Evolutionary conservation across 1,284 basidiomycete genomes (phyloP), one percentile per base, ranked within the genome.

Genomic region (Austroboletus novae-zelandiae): DNA sequence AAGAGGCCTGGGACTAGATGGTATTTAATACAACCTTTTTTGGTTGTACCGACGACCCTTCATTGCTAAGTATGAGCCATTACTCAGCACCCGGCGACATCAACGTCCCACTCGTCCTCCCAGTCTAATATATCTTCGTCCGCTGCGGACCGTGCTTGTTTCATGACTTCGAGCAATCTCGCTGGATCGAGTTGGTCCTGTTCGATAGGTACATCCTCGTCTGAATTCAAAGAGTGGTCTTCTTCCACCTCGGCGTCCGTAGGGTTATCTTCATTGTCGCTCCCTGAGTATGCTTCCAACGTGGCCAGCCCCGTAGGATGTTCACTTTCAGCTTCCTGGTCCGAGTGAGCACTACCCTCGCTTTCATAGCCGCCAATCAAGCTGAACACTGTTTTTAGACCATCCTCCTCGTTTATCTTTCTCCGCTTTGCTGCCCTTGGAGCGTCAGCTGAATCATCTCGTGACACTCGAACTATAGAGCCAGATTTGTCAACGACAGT

Each of bases 311-410:
- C 77, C 50, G 68, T 73, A 57, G 17, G 64, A 59, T 47, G 71
- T 65, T 43, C 46, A 20, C 42, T 41, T 35, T 56, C 59, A 35
- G 52, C 64, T 17, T 66, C 67, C 17, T 66, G 64, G 17, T 65
- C 71, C 9, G 69, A 73, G 30, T 75, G 75, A 23, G 74, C 71
- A 14, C 73, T 74, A 15, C 72, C 72, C 17, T 77, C 83, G 58
- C 84, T 90, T 29, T 80, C 84, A 63, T 91, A 90, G 0, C 71
- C 83, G 15, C 79, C 81, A 9, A 91, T 53, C 46, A 90, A 65
- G 15, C 76, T 80, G 6, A 62, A 71, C 23, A 90, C 81, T 4
- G 79, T 74, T 53, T 74, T 74, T 59, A 74, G 77, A 7, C 78
- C 82, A 32, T 71, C 77, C 51, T 71, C 74, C 47, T 62, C 62